A percentile compares a stretch with the other conserved stretches of the same genome.
Evolutionary conservation across 148 eudicot species (phyloP).

Genomic region (Heliamphora exappendiculata): DNA sequence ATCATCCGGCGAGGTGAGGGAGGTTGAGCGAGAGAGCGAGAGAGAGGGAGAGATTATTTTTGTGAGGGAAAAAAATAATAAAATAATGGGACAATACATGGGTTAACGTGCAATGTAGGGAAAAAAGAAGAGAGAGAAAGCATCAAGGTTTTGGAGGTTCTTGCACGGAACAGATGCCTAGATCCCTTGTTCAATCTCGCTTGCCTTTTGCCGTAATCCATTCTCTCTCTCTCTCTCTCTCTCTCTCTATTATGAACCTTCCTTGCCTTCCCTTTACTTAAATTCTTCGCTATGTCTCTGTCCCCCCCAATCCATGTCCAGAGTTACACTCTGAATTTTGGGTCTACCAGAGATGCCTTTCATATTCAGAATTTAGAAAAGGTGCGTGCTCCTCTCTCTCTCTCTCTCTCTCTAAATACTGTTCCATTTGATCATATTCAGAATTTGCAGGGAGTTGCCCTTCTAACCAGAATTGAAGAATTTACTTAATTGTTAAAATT

Average conservation of each 20-base stretch:
- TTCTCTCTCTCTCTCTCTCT: slow-evolving; percentile 30
- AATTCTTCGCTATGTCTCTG: background rate
- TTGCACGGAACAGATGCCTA: slow-evolving; percentile 74
- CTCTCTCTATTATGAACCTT: background rate
- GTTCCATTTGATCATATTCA: background rate
- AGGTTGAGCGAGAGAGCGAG: background rate
- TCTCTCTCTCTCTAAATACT: background rate
- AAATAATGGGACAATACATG: slow-evolving; percentile 19
- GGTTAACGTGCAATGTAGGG: slow-evolving; percentile 68
- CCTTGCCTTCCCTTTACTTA: slow-evolving; percentile 1
- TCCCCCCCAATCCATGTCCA: background rate
- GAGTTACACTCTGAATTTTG: background rate
- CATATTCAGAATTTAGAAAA: slow-evolving; percentile 3
- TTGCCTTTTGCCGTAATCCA: slow-evolving; percentile 74
- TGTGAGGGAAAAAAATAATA: background rate
- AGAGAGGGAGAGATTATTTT: background rate
- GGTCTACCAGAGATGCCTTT: background rate
- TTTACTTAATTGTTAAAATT: background rate
- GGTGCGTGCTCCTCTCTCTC: slow-evolving; percentile 14
- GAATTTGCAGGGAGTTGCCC: background rate
- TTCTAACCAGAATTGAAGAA: background rate
- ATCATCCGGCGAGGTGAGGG: background rate
- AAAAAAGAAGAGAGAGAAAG: slow-evolving; percentile 13
- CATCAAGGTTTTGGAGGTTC: slow-evolving; percentile 40
- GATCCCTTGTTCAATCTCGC: slow-evolving; percentile 37